These are phyloP conservation scores for Cyanidium caldarium DNA, from an alignment of 23 red algal genomes.

Conservation along the genomic window DNA sequence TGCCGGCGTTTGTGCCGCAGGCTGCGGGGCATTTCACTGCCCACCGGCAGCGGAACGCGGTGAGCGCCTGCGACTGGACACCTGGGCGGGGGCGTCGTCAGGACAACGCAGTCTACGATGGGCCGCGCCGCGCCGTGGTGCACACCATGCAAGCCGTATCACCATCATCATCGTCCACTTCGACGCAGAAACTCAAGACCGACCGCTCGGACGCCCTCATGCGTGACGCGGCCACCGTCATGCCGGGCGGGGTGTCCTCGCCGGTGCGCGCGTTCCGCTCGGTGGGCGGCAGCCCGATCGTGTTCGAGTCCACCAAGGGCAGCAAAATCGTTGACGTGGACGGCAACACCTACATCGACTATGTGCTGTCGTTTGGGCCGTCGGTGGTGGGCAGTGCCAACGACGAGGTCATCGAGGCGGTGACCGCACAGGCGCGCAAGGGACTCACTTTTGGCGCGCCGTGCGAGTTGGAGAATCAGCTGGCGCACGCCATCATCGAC, in stretches of 20 bases:
- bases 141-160: background rate
- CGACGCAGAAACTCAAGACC: conserved; percentile 21
- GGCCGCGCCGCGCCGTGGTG: too few relatives aligned
- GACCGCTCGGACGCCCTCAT: conserved; percentile 49
- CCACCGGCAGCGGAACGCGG: too few relatives aligned
- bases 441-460: conserved; percentile 94
- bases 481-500: conserved; percentile 86
- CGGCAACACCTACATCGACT: conserved; percentile 97
- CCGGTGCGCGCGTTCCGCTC: conserved; percentile 93
- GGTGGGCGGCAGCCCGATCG: conserved; percentile 77
- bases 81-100: too few relatives aligned
- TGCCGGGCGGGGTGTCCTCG: conserved; percentile 88
- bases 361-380: conserved; percentile 93
- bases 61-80: too few relatives aligned
- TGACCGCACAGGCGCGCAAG: conserved; percentile 50
- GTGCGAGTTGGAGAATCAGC: conserved; percentile 65
- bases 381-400: conserved; percentile 87
- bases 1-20: too few relatives aligned
- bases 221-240: conserved; percentile 60
- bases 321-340: conserved; percentile 85
- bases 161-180: background rate
- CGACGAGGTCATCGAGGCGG: conserved; percentile 75
- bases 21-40: too few relatives aligned
- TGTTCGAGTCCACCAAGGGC: conserved; percentile 85
- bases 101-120: too few relatives aligned